Evolutionary conservation across 352 stramenopile genomes (phyloP).

Genomic region (Globisporangium spinosum): DNA sequence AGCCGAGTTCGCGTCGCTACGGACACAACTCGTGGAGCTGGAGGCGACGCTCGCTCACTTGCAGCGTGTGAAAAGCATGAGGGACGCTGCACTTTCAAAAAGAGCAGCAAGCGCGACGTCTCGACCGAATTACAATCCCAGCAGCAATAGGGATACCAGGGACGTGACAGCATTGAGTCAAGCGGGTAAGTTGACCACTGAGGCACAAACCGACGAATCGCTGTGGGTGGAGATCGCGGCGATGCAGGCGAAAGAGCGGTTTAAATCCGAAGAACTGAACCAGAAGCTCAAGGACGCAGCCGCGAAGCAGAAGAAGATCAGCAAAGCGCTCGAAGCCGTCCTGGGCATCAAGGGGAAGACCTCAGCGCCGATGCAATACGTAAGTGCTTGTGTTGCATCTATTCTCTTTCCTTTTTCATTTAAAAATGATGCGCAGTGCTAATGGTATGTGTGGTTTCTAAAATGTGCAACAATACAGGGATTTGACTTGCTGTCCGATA

Average conservation of each 20-base stretch:
- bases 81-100: background rate
- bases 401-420: background rate
- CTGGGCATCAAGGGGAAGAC: slow-evolving; percentile 22
- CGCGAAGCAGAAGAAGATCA: slow-evolving; percentile 36
- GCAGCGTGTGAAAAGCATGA: background rate
- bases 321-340: slow-evolving; percentile 36
- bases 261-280: slow-evolving; percentile 40
- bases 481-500: slow-evolving; percentile 3
- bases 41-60: slow-evolving; percentile 5
- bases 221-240: slow-evolving; percentile 41
- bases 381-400: background rate
- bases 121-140: background rate
- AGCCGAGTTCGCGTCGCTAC: slow-evolving; percentile 2
- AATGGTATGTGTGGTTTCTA: background rate
- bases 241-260: slow-evolving; percentile 34
- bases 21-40: background rate
- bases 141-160: background rate
- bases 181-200: background rate
- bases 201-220: background rate
- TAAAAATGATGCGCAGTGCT: background rate
- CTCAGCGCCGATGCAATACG: slow-evolving; percentile 12
- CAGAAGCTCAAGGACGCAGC: slow-evolving; percentile 34
- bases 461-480: background rate
- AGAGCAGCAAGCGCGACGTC: background rate
- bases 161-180: background rate